Evolutionary conservation across 139 green algal species (phyloP), one percentile per base, ranked within the genome.

Genomic region (Haematococcus lacustris): DNA sequence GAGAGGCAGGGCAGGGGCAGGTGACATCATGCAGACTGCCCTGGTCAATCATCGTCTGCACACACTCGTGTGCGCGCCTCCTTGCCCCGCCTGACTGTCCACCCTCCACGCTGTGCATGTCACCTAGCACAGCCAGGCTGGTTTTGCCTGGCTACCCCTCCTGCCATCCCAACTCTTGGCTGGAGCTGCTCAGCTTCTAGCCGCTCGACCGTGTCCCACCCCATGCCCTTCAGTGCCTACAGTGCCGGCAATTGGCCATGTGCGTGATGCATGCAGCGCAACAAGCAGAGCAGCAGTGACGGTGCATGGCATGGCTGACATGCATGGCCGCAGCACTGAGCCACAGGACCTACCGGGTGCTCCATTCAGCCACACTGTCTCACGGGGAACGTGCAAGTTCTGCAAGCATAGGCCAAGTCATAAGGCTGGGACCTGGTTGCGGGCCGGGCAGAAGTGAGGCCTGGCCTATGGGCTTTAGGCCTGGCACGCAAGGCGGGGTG

Each of bases 331-430:
- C 33, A 70, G 6, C 25, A 13, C 21, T 23, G 65, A 33, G 38
- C 85, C 82, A 79, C 91, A 91, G 69, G 91, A 91, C 25, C 85
- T 76, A 6, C 92, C 92, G 0, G 92, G 92, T 0, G 92, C 92
- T 3, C 92, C 92, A 68, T 97, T 97, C 2, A 97, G 83, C 88
- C 88, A 97, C 23, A 97, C 92, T 1, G 97, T 85, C 77, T 97
- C 93, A 0, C 91, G 78, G 0, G 91, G 91, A n/a, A 88, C 78
- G 2, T 77, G 69, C 6, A 88, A 71, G 30, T 78, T 76, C 76
- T 86, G 79, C 51, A 63, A n/a, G 43, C 23, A 70, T 0, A 40
- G 33, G 33, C 33, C 30, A 68, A 33, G 6, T 26, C 32, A 7
- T 25, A 34, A 33, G 28, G 66, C 39, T 39, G 39, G 9, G 17